Percentiles rank a stretch among this genome's conserved stretches.
Evolutionary conservation across 495 filamentous ascomycete species (phyloP).

Genomic region (Glonium stellatum): DNA sequence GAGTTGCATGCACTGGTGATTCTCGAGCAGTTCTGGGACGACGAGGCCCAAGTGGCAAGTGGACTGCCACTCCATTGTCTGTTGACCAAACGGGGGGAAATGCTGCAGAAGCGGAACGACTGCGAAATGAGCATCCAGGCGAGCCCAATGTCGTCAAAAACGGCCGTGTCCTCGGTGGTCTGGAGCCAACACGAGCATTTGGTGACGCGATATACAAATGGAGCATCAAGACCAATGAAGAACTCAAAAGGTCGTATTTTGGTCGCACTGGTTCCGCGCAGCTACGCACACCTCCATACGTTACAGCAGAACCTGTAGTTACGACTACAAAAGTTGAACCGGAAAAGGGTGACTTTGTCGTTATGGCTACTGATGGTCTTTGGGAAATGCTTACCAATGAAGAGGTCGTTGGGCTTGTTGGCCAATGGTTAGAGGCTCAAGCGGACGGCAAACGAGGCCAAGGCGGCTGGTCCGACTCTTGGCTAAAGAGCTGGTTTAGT

Average conservation of each 20-base stretch:
- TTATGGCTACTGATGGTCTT: conserved; percentile 92
- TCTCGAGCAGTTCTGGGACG: conserved; percentile 88
- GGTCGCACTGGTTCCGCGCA: conserved; percentile 63
- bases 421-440: conserved; percentile 79
- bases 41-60: conserved; percentile 70
- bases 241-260: conserved; percentile 77
- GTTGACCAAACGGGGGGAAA: conserved; percentile 90
- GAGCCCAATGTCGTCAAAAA: conserved; percentile 78
- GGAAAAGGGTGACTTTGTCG: conserved; percentile 84
- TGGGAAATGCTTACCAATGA: conserved; percentile 99
- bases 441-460: conserved; percentile 34
- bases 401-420: conserved; percentile 93
- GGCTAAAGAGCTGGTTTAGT: conserved; percentile 52
- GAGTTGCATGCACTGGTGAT: conserved; percentile 91
- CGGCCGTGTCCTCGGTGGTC: conserved; percentile 81
- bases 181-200: conserved; percentile 90
- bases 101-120: conserved; percentile 68
- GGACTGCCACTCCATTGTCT: conserved; percentile 82
- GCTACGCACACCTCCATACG: conserved; percentile 89
- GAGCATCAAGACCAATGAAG: conserved; percentile 71
- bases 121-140: conserved; percentile 78
- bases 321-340: conserved; percentile 94
- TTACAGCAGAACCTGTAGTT: conserved; percentile 91
- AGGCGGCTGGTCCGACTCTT: conserved; percentile 36
- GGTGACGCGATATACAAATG: conserved; percentile 97